Evolutionary conservation across 2,329 filamentous ascomycete species (phyloP).

Genomic region (Akanthomyces uredinophilus): DNA sequence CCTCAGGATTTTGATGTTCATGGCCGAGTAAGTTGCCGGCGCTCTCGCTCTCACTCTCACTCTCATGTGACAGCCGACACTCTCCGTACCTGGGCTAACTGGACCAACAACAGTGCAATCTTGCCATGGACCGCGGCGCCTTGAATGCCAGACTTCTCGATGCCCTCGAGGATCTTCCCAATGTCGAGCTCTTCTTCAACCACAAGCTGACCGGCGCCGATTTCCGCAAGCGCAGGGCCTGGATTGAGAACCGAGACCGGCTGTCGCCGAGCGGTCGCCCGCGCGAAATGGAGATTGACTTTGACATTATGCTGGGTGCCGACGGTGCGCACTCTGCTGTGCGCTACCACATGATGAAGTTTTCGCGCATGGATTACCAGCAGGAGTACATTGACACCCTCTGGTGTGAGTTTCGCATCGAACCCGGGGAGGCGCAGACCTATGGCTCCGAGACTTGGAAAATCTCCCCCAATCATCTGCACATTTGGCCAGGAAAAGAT

Average conservation of each 20-base stretch:
- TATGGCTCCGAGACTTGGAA: constrained; percentile 49
- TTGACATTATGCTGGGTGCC: constrained; percentile 89
- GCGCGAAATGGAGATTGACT: constrained; percentile 73
- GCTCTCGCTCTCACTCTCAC: neutral
- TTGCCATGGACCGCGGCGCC: constrained; percentile 76
- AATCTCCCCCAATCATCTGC: constrained; percentile 87
- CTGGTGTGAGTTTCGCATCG: constrained; percentile 93
- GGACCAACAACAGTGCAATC: constrained; percentile 57
- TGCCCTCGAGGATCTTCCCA: constrained; percentile 74
- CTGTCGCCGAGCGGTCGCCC: constrained; percentile 39
- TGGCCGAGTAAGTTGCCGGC: constrained; percentile 59
- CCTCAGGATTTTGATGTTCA: constrained; percentile 89
- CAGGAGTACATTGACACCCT: constrained; percentile 95
- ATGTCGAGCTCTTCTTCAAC: constrained; percentile 88
- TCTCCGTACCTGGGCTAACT: neutral
- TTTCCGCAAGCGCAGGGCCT: constrained; percentile 72
- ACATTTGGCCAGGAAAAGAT: constrained; percentile 92
- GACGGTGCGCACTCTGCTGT: constrained; percentile 93
- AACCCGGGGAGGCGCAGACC: constrained; percentile 37
- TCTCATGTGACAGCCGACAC: neutral
- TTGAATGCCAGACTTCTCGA: constrained; percentile 83
- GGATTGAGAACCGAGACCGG: constrained; percentile 65
- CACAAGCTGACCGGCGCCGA: constrained; percentile 91
- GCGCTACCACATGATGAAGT: constrained; percentile 95
- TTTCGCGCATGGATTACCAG: constrained; percentile 78